phyloP scores from a whole-genome alignment of 106 monocot genomes.

The Dendrobium nobile region DNA sequence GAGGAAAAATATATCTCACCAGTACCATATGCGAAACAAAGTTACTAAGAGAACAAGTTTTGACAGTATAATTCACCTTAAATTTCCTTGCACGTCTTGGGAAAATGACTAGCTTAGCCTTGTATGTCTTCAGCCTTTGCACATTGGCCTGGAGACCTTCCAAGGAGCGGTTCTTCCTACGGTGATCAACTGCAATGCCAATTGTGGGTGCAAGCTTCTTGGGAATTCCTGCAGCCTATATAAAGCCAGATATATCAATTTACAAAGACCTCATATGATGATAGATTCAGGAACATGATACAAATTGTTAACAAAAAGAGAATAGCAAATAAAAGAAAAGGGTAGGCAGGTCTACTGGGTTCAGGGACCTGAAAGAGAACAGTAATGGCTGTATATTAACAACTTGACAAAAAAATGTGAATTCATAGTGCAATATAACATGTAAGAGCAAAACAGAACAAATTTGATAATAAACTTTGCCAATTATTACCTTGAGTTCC shows the following conservation, averaged over 20 bases:
- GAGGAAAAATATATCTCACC: too few relatives aligned
- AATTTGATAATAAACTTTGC: not conserved
- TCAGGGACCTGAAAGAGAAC: too few relatives aligned
- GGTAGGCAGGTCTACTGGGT: too few relatives aligned
- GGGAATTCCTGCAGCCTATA: conserved; percentile 49
- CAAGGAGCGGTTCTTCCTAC: conserved; percentile 38
- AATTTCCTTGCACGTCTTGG: conserved; percentile 34
- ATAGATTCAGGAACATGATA: too few relatives aligned
- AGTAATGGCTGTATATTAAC: too few relatives aligned
- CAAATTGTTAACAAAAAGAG: too few relatives aligned
- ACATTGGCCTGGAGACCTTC: conserved; percentile 49
- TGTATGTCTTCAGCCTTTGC: conserved; percentile 48
- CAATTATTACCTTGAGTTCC: conserved; percentile 52
- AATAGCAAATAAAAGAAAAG: too few relatives aligned
- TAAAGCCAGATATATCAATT: not conserved
- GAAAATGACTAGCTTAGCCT: conserved; percentile 47
- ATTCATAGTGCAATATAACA: not conserved
- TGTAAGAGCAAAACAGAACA: not conserved
- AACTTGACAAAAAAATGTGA: too few relatives aligned
- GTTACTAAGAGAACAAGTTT: not conserved
- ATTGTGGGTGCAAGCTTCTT: conserved; percentile 60
- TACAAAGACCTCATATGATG: not conserved
- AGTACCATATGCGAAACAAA: too few relatives aligned
- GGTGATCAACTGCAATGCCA: conserved; percentile 64
- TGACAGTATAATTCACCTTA: conserved; percentile 32